Evolutionary conservation across 225 moss, liverwort and hornwort genomes (phyloP), one percentile per base, ranked within the genome.

Genomic region (Marchantia polymorpha): DNA sequence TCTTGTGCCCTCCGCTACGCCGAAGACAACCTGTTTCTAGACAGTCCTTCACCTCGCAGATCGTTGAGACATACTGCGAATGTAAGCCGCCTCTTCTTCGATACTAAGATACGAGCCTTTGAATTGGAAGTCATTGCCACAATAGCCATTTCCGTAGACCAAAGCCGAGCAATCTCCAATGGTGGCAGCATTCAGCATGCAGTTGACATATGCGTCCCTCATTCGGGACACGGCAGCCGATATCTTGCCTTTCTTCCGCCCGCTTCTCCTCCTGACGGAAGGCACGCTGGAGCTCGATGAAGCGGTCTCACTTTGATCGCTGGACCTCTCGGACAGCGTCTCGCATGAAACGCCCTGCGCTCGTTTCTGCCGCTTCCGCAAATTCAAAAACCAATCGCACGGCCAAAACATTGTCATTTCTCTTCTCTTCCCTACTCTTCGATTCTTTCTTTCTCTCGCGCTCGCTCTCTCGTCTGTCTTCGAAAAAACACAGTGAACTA

Each of bases 321-420:
- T 53, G 4, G 78, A 79, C 8, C 31, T 79, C n/a, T 84, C 84
- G 3, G 73, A 64, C 9, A 84, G 56, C 8, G 87, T 82, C 79
- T 87, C 87, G 79, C 87, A 84, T 27, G 84, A 82, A 12, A 84
- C 87, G 72, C 84, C 84, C 13, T 64, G 74, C 12, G 77, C 81
- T 63, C 77, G 78, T 55, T 78, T 84, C 52, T 82, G 76, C 71
- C 78, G 14, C n/a, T 67, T 82, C 13, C 80, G 73, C 15, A 87
- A 61, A 39, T 79, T 63, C 73, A 64, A 66, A 4, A 82, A 76
- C 79, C 81, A 76, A 48, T 75, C 69, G 55, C 80, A 86, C 47
- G 83, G 86, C 83, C 86, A 86, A 12, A 55, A 59, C 48, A 71
- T 63, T 16, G 81, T 75, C 76, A 76, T 76, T 22, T 22, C 46